Conservation (phyloP, 345 rosid genomes). For the Salix koriyanagi region DNA sequence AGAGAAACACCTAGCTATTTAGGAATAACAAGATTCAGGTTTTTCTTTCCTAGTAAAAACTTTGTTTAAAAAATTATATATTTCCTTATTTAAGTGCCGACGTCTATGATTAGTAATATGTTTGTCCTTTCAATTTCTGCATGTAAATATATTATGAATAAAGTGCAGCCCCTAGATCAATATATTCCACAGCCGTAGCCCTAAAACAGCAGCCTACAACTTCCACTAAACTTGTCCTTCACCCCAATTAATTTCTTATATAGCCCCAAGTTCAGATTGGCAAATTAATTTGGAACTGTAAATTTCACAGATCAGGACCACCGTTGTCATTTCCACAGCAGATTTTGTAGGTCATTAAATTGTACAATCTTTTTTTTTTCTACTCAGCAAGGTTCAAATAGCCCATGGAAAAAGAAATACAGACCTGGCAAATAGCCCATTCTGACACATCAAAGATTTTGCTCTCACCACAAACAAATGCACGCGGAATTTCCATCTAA, state of each 20-base stretch:
- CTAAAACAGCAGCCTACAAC: neutral
- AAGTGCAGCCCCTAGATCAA: neutral
- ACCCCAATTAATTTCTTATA: neutral
- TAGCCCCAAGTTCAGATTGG: neutral
- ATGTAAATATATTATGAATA: neutral
- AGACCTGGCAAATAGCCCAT: conserved; percentile 99
- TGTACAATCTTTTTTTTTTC: neutral
- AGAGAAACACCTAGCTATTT: neutral
- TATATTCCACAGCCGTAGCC: neutral
- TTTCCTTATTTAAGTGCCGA: neutral
- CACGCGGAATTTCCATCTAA: conserved; percentile 93
- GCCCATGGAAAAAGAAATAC: conserved; percentile 11
- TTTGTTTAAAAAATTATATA: neutral
- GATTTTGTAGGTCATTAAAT: neutral
- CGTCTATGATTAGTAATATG: neutral
- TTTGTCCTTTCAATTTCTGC: neutral
- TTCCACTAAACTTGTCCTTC: neutral
- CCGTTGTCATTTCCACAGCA: too few species aligned
- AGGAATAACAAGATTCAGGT: neutral
- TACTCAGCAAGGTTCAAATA: neutral
- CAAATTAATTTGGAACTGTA: neutral
- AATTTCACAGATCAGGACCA: neutral
- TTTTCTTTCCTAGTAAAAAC: neutral
- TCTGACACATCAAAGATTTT: conserved; percentile 98
- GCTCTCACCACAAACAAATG: conserved; percentile 99